A percentile compares a stretch with the other conserved stretches of the same genome.
Conservation (phyloP, 805 yeast genomes). For the Yarrowia sp. region DNA sequence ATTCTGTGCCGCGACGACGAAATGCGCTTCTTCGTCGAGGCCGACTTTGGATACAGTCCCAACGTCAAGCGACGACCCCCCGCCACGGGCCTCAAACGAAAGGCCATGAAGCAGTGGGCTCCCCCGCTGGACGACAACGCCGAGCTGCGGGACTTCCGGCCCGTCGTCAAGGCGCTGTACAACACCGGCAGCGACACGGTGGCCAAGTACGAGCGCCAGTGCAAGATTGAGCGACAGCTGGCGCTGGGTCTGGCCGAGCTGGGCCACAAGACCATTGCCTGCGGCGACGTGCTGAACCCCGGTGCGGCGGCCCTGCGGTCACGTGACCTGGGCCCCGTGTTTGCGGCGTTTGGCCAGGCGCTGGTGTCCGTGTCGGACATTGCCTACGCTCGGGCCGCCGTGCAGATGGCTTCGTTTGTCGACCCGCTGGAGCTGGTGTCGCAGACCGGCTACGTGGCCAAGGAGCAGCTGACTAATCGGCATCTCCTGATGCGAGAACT, state of each 20-base stretch:
- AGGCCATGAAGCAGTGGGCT: constrained; percentile 87
- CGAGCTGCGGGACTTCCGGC: constrained; percentile 85
- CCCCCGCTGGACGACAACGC: constrained; percentile 89
- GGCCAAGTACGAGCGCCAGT: constrained; percentile 63
- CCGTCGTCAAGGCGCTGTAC: constrained; percentile 79
- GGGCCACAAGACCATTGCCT: constrained; percentile 51
- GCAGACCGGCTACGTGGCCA: constrained; percentile 82
- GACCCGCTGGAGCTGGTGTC: constrained; percentile 72
- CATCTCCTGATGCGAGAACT: constrained; percentile 92
- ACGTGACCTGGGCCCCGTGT: constrained; percentile 66
- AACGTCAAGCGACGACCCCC: constrained; percentile 65
- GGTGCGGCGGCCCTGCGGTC: constrained; percentile 44
- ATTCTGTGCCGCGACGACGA: constrained; percentile 88
- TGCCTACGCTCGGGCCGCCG: constrained; percentile 71
- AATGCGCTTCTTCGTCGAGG: constrained; percentile 80
- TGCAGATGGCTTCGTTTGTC: constrained; percentile 75
- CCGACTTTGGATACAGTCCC: constrained; percentile 72
- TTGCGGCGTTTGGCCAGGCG: constrained; percentile 62
- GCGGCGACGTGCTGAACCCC: constrained; percentile 40
- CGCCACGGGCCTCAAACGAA: constrained; percentile 86
- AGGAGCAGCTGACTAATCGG: constrained; percentile 91
- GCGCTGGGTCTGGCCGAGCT: constrained; percentile 65
- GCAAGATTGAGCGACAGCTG: constrained; percentile 55
- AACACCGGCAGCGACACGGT: constrained; percentile 59
- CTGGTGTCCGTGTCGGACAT: constrained; percentile 56